Evolutionary conservation across 2,329 filamentous ascomycete species (phyloP).

Genomic region (Calonectria fujianensis): DNA sequence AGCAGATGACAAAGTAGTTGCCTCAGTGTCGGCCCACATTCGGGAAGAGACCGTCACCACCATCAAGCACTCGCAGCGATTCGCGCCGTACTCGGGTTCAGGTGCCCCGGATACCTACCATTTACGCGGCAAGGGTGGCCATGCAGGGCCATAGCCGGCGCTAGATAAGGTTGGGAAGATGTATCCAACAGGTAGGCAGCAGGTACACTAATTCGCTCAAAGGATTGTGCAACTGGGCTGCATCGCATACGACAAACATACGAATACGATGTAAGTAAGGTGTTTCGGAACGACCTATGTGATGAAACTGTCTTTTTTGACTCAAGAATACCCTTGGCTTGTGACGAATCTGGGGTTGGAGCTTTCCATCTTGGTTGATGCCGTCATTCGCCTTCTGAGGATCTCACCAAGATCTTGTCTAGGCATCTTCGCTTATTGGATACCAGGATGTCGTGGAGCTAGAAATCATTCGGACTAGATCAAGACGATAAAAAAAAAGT

Average conservation of each 20-base stretch:
- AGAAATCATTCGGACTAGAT: not conserved
- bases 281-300: not conserved
- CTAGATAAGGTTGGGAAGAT: conserved; percentile 1
- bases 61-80: not conserved
- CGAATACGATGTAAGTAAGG: conserved; percentile 16
- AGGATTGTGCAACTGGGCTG: not conserved
- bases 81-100: conserved; percentile 16
- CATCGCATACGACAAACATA: conserved; percentile 14
- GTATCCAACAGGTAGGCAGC: not conserved
- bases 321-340: not conserved
- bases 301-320: not conserved
- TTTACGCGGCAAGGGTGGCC: conserved; percentile 3
- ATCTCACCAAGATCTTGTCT: not conserved
- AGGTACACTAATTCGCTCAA: conserved; percentile 17
- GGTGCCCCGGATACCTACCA: not conserved
- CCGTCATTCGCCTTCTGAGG: not conserved
- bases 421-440: not conserved
- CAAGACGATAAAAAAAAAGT: not conserved
- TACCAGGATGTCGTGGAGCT: not conserved
- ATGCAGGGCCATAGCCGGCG: conserved; percentile 2
- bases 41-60: not conserved
- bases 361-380: not conserved
- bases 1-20: not conserved
- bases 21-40: not conserved
- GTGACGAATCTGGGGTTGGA: not conserved